These are phyloP conservation scores for Clonostachys solani DNA, from an alignment of 2,329 filamentous ascomycete species.

Conservation along the genomic window DNA sequence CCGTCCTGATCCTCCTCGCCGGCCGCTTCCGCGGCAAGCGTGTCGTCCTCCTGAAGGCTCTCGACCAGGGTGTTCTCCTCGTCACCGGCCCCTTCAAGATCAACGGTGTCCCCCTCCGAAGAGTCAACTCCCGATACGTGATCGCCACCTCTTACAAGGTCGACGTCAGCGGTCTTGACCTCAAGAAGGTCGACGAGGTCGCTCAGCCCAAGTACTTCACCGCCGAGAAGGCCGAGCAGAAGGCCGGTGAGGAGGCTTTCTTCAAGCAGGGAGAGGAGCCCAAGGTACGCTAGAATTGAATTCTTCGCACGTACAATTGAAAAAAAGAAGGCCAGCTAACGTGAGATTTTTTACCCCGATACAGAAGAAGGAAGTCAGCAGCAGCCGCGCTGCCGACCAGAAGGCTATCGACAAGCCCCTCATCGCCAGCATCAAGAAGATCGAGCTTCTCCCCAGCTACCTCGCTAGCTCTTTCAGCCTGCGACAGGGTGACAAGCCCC, in stretches of 20 bases:
- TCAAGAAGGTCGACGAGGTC: conserved; percentile 82
- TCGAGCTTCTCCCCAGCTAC: conserved; percentile 89
- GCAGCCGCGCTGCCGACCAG: conserved; percentile 92
- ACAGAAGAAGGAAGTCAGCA: conserved; percentile 96
- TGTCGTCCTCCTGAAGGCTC: conserved; percentile 96
- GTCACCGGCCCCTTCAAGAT: conserved; percentile 99
- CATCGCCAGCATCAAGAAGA: conserved; percentile 96
- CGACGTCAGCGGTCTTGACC: conserved; percentile 79
- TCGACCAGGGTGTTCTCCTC: conserved; percentile 95
- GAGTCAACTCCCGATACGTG: conserved; percentile 90
- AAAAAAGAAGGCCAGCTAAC: conserved; percentile 25
- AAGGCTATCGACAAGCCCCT: conserved; percentile 98
- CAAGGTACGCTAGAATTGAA: conserved; percentile 60
- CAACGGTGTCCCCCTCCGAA: conserved; percentile 96
- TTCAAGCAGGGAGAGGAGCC: conserved; percentile 99
- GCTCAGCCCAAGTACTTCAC: conserved; percentile 87
- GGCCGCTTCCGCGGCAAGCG: conserved; percentile 99
- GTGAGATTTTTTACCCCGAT: conserved; percentile 7
- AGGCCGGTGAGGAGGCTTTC: conserved; percentile 97
- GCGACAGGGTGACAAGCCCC: conserved; percentile 98
- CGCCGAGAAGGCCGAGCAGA: conserved; percentile 90
- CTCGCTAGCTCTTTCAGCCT: conserved; percentile 95
- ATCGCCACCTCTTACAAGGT: conserved; percentile 86
- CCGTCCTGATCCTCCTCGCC: conserved; percentile 97
- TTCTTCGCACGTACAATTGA: background rate